Base-by-base conservation (phyloP, 164 flowering plant genomes). In the Amborella trichopoda region DNA sequence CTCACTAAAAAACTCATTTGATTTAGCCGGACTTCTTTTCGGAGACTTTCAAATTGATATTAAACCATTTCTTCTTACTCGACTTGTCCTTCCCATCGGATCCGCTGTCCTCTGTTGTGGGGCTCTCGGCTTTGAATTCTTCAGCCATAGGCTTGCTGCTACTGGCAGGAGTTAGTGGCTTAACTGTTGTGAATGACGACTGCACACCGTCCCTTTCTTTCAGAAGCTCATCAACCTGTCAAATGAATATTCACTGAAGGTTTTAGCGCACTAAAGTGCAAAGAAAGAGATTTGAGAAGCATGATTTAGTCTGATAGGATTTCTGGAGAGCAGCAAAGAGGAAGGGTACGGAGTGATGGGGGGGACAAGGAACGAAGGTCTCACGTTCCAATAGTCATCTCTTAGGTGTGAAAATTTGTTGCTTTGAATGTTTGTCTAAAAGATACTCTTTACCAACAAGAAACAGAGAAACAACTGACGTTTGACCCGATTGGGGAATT, bases 171-270 rank as follows among this genome's bases (percentile, higher is more conserved):
- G 17, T 61, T 14, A 46, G 54, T 36, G 72, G 20, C 57, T 55
- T 78, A 24, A 51, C 36, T n/a, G 45, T 18, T 3, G 83, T 82
- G 59, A 85, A 93, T 6, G 99, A 65, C n/a, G 89, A 59, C 24
- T 88, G 91, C 55, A 93, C 76, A 41, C 32, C 60, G 33, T 93
- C 99, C 48, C 96, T 72, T 53, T 80, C 76, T 67, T 85, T 93
- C 36, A 93, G 74, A 42, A 93, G 69, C 56, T 88, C 99, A 58
- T 93, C 99, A 20, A 93, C 96, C 96, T 46, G 40, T n/a, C n/a
- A n/a, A n/a, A n/a, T n/a, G n/a, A n/a, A n/a, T n/a, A n/a, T n/a
- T n/a, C 47, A 52, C 19, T 48, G 52, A 41, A 33, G 26, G 11
- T 34, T 6, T 11, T 25, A 2, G 6, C 8, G 53, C 33, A 26